A percentile compares a stretch with the other conserved stretches of the same genome.
Evolutionary conservation across 2,329 filamentous ascomycete species (phyloP).

Genomic region (Paecilomyces sp.): DNA sequence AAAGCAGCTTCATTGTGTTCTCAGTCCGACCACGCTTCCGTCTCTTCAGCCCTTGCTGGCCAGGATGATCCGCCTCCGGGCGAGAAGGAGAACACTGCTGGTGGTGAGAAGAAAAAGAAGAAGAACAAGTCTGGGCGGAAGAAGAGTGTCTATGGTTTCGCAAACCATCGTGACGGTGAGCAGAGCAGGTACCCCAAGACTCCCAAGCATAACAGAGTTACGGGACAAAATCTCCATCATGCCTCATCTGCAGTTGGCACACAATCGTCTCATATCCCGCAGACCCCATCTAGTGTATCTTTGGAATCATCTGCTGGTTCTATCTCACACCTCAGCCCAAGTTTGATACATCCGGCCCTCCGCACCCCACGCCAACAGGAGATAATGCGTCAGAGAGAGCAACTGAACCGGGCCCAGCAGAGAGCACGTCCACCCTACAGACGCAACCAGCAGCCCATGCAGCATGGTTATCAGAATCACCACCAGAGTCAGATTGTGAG

Average conservation of each 20-base stretch:
- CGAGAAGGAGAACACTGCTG: neutral
- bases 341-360: constrained; percentile 8
- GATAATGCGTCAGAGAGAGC: constrained; percentile 10
- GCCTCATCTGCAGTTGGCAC: neutral
- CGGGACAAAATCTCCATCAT: neutral
- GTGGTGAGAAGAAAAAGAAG: neutral
- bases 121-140: constrained; percentile 5
- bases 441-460: neutral
- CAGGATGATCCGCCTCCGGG: neutral
- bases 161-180: constrained; percentile 8
- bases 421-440: neutral
- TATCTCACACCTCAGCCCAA: constrained; percentile 1
- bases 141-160: constrained; percentile 12
- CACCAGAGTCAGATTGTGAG: neutral
- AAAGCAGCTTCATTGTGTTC: neutral
- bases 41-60: neutral
- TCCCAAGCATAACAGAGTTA: constrained; percentile 1
- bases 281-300: neutral
- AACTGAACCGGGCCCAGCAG: neutral
- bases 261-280: neutral
- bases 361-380: constrained; percentile 5
- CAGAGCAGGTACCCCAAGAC: constrained; percentile 6
- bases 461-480: neutral
- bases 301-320: neutral
- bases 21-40: neutral